Evolutionary conservation across 2,329 filamentous ascomycete genomes (phyloP).

Genomic region (Aureobasidium sp.): DNA sequence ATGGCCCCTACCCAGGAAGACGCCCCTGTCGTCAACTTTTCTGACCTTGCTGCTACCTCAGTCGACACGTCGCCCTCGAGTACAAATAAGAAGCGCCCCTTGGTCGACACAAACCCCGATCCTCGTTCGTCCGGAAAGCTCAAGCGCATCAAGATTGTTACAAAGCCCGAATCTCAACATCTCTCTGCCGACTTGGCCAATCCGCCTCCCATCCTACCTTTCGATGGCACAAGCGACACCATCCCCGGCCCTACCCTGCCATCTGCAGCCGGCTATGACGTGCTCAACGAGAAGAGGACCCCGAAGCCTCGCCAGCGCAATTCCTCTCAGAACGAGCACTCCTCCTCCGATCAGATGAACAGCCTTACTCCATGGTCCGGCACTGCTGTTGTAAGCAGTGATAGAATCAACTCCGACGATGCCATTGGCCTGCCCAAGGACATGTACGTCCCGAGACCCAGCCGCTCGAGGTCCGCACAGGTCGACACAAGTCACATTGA

Average conservation of each 20-base stretch:
- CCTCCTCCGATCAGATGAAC: not conserved
- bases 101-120: not conserved
- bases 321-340: not conserved
- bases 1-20: slow-evolving; percentile 14
- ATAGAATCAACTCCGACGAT: slow-evolving; percentile 27
- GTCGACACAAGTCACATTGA: slow-evolving; percentile 19
- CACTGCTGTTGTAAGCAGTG: slow-evolving; percentile 15
- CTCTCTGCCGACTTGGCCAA: not conserved
- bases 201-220: not conserved
- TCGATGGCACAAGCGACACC: slow-evolving; percentile 6
- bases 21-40: not conserved
- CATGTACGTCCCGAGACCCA: slow-evolving; percentile 34
- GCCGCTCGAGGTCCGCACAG: slow-evolving; percentile 24
- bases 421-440: slow-evolving; percentile 33
- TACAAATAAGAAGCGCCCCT: not conserved
- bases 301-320: not conserved
- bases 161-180: not conserved
- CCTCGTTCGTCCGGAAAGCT: slow-evolving; percentile 11
- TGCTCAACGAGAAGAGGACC: not conserved
- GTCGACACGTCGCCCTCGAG: not conserved
- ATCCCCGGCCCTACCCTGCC: slow-evolving; percentile 8
- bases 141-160: slow-evolving; percentile 12
- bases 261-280: not conserved
- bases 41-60: not conserved
- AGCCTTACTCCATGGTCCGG: slow-evolving; percentile 12